phyloP scores from a whole-genome alignment of 116 monocot species.

The Phalaenopsis hybrid region DNA sequence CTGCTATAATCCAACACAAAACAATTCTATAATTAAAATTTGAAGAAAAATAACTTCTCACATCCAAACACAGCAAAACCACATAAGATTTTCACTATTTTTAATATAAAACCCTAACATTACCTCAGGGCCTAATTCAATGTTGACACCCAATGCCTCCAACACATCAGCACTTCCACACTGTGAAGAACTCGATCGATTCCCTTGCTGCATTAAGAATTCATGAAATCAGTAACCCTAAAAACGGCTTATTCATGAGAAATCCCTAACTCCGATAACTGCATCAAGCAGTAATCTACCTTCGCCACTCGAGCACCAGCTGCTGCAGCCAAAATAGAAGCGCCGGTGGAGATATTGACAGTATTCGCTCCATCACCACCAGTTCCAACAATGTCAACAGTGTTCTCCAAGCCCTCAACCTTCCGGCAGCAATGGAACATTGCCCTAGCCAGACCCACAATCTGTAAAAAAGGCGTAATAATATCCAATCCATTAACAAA shows the following conservation, averaged over 20 bases:
- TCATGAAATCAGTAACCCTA: not conserved
- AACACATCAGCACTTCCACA: constrained; percentile 98
- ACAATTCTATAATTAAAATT: not conserved
- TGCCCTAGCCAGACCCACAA: constrained; percentile 80
- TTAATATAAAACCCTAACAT: not conserved
- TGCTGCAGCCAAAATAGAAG: constrained; percentile 67
- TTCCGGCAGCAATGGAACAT: constrained; percentile 56
- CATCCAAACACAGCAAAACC: not conserved
- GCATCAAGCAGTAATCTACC: constrained; percentile 18
- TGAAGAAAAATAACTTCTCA: too few relatives aligned
- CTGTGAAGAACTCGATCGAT: constrained; percentile 86
- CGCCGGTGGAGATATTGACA: constrained; percentile 94
- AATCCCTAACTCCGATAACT: too few relatives aligned
- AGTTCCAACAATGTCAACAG: constrained; percentile 91
- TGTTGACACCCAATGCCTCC: constrained; percentile 81
- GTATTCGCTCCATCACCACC: constrained; percentile 96
- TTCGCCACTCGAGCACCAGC: constrained; percentile 69
- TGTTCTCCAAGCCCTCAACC: constrained; percentile 54
- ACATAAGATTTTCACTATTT: not conserved
- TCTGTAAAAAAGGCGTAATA: constrained; percentile 9
- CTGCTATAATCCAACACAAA: not conserved
- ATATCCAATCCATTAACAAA: not conserved
- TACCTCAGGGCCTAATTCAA: constrained; percentile 76
- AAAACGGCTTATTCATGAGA: not conserved
- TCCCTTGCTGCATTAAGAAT: constrained; percentile 67